Conservation (phyloP, 495 filamentous ascomycete genomes). For the Hypoxylon fragiforme region DNA sequence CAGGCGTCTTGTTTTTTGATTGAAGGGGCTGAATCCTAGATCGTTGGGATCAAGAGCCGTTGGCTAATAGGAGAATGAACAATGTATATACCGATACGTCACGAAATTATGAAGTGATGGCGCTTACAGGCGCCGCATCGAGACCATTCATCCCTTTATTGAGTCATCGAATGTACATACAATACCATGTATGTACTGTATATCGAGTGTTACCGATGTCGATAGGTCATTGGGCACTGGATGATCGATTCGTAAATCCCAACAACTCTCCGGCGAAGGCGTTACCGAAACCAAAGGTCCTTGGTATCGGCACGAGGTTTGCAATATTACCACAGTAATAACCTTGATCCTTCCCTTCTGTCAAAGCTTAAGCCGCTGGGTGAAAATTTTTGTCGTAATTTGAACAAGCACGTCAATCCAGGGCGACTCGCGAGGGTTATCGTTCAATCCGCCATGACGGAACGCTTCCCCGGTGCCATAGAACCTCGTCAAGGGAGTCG, state of each 20-base stretch:
- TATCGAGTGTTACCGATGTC: not conserved
- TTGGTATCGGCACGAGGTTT: constrained; percentile 17
- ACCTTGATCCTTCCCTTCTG: constrained; percentile 11
- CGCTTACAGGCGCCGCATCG: no score
- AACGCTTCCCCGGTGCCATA: constrained; percentile 31
- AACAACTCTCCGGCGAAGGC: constrained; percentile 15
- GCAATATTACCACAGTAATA: no score
- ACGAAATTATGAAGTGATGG: constrained; percentile 3
- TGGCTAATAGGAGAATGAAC: not conserved
- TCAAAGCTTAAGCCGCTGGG: constrained; percentile 23
- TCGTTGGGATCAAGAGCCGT: not conserved
- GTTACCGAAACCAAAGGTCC: constrained; percentile 19
- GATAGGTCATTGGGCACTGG: constrained; percentile 9
- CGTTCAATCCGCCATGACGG: constrained; percentile 24
- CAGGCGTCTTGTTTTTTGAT: not conserved
- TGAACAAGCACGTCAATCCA: constrained; percentile 20
- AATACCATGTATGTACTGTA: no score
- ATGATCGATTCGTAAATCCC: constrained; percentile 16
- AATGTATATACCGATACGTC: not conserved
- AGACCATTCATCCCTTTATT: constrained; percentile 8
- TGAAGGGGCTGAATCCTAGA: not conserved
- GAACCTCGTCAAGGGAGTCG: constrained; percentile 12
- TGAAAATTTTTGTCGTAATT: constrained; percentile 29
- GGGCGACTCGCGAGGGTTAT: constrained; percentile 17
- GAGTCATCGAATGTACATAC: not conserved